These are phyloP conservation scores for Thozetella sp. DNA, from an alignment of 495 filamentous ascomycete genomes.

Conservation along the genomic window DNA sequence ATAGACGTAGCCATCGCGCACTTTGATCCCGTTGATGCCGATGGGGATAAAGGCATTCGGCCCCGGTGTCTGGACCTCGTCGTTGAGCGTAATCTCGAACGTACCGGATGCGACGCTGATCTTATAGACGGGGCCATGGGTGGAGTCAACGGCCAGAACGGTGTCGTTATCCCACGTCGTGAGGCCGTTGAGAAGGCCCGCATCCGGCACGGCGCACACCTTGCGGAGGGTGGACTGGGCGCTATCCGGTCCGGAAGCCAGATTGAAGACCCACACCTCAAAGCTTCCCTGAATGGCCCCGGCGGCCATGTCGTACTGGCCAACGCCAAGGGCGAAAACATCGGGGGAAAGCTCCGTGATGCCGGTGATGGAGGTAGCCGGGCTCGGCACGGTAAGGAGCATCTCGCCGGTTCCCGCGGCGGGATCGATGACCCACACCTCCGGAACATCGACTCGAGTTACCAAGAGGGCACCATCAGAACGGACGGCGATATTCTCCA, in stretches of 20 bases:
- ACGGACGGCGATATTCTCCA: constrained; percentile 32
- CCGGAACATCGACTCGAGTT: constrained; percentile 17
- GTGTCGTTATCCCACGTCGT: constrained; percentile 16
- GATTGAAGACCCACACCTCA: constrained; percentile 40
- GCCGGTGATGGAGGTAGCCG: constrained; percentile 33
- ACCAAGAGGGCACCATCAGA: constrained; percentile 24
- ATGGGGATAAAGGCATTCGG: constrained; percentile 12
- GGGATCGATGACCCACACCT: constrained; percentile 41
- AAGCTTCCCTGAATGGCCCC: background rate
- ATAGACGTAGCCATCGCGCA: constrained; percentile 33
- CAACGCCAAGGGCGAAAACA: constrained; percentile 18
- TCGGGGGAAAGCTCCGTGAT: constrained; percentile 41
- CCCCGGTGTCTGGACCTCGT: constrained; percentile 23
- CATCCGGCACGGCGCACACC: constrained; percentile 37
- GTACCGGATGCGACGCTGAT: constrained; percentile 31
- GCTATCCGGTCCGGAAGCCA: background rate
- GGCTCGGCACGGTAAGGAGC: constrained; percentile 32
- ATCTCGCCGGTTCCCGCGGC: constrained; percentile 24
- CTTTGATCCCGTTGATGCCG: constrained; percentile 41
- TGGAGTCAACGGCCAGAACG: constrained; percentile 40
- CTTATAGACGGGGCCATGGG: constrained; percentile 31
- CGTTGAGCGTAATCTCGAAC: constrained; percentile 27
- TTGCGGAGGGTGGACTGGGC: constrained; percentile 4
- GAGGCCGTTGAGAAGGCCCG: constrained; percentile 41
- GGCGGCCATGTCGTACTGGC: constrained; percentile 25